Evolutionary conservation across 148 eudicot genomes (phyloP).

Genomic region (Dysphania ambrosioides): DNA sequence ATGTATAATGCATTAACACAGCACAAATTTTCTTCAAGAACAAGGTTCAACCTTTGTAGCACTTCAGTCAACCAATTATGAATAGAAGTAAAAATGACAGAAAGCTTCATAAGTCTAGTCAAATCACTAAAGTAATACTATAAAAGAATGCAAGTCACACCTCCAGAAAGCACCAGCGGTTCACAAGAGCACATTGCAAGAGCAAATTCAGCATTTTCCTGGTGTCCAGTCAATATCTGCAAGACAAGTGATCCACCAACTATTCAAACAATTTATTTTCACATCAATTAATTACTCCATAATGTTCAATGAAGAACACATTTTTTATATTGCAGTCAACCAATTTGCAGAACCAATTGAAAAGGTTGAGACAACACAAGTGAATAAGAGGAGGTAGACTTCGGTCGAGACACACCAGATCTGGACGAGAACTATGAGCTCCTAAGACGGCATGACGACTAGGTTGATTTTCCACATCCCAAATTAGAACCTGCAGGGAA

Average conservation of each 20-base stretch:
- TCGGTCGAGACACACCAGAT: conserved; percentile 54
- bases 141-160: conserved; percentile 25
- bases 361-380: background rate
- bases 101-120: background rate
- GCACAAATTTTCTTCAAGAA: background rate
- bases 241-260: conserved; percentile 15
- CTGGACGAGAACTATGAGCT: conserved; percentile 73
- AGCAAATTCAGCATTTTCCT: conserved; percentile 87
- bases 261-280: no score
- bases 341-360: background rate
- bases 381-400: background rate
- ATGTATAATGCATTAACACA: background rate
- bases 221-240: conserved; percentile 82
- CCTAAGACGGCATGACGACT: conserved; percentile 82
- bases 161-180: conserved; percentile 93
- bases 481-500: conserved; percentile 65
- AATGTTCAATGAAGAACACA: background rate
- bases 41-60: background rate
- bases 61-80: background rate
- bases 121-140: background rate
- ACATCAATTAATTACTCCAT: no score
- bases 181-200: conserved; percentile 84
- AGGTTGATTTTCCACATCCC: conserved; percentile 95
- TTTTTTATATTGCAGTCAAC: background rate
- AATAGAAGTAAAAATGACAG: background rate